Percentiles rank a stretch among this genome's conserved stretches.
Conservation (phyloP, 345 rosid genomes). For the Orychophragmus violaceus region DNA sequence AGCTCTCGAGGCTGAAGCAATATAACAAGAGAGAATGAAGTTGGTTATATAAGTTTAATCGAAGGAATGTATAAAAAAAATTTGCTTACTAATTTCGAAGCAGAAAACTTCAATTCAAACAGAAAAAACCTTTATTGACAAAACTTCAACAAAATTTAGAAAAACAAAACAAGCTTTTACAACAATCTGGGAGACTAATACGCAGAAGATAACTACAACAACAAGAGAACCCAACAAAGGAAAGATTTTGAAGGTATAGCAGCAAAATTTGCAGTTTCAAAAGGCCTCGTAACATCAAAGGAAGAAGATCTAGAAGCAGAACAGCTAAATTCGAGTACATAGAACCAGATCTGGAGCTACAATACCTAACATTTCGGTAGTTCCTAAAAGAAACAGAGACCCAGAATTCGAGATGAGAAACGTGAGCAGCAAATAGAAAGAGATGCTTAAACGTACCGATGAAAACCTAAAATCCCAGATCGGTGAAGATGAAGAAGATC, state of each 20-base stretch:
- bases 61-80: neutral
- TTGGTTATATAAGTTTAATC: neutral
- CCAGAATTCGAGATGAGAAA: slow-evolving; percentile 4
- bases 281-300: neutral
- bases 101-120: neutral
- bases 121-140: no score
- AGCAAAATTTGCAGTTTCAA: neutral
- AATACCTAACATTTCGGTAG: neutral
- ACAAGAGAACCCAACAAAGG: neutral
- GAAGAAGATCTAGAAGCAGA: slow-evolving; percentile 6
- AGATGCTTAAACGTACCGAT: neutral
- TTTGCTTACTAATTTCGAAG: neutral
- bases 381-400: neutral
- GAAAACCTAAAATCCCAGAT: neutral
- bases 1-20: neutral
- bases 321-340: neutral
- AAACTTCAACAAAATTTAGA: neutral
- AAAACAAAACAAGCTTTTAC: neutral
- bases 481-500: slow-evolving; percentile 4
- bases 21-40: neutral
- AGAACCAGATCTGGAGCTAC: slow-evolving; percentile 26
- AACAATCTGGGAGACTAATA: neutral
- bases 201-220: neutral
- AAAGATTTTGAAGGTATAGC: neutral
- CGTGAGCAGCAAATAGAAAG: neutral